phyloP scores from a whole-genome alignment of 164 flowering plant species.

The Nymphaea colorata region DNA sequence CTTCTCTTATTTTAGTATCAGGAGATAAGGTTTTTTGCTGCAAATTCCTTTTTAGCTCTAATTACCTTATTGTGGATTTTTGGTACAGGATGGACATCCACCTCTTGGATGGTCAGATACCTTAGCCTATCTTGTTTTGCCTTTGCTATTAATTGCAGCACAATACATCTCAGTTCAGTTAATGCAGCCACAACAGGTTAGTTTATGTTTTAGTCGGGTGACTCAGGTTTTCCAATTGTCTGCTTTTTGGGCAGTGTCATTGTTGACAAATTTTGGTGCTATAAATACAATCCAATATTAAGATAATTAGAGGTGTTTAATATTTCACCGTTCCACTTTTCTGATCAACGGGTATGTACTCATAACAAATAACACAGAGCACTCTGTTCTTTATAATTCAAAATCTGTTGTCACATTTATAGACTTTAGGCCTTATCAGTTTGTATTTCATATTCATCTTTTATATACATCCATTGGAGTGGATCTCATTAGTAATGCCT shows the following conservation, averaged over 20 bases:
- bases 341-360: no score
- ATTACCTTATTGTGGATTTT: background rate
- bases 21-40: background rate
- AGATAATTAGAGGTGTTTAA: no score
- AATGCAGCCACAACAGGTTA: slow-evolving; percentile 86
- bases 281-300: background rate
- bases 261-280: background rate
- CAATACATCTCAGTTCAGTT: slow-evolving; percentile 84
- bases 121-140: slow-evolving; percentile 83
- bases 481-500: no score
- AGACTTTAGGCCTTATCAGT: no score
- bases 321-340: no score
- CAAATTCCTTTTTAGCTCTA: background rate
- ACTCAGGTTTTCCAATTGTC: background rate
- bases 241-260: background rate
- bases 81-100: slow-evolving; percentile 91
- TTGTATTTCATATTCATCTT: no score
- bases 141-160: slow-evolving; percentile 55
- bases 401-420: no score
- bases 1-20: background rate
- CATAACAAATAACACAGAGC: no score
- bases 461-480: no score
- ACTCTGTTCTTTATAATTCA: no score
- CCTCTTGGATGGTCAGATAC: slow-evolving; percentile 98
- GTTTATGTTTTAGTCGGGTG: background rate